phyloP scores from a whole-genome alignment of 148 eudicot genomes.

The Heliamphora exappendiculata region DNA sequence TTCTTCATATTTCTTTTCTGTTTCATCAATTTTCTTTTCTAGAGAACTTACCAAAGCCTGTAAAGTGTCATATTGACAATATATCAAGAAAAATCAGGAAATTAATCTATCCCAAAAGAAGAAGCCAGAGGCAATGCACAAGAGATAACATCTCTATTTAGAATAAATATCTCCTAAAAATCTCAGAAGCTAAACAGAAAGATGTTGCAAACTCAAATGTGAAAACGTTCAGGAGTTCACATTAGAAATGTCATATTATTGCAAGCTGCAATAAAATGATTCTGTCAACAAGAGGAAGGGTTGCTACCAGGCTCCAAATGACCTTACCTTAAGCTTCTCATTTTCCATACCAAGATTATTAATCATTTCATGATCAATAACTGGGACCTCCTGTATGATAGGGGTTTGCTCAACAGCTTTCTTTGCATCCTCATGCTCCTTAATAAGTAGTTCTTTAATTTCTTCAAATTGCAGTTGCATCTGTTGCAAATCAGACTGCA shows the following conservation, averaged over 20 bases:
- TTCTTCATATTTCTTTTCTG: conserved; percentile 54
- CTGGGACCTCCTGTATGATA: conserved; percentile 38
- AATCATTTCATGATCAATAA: conserved; percentile 40
- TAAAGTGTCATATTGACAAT: conserved; percentile 10
- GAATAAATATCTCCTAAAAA: neutral
- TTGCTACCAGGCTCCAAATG: neutral
- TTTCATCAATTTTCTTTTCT: conserved; percentile 65
- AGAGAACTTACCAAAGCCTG: conserved; percentile 61
- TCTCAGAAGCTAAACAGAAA: neutral
- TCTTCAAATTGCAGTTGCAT: conserved; percentile 54
- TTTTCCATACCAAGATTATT: conserved; percentile 54
- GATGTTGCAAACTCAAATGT: neutral
- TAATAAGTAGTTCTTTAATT: conserved; percentile 42
- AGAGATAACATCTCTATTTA: neutral
- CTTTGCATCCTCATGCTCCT: conserved; percentile 48
- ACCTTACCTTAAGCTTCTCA: conserved; percentile 61
- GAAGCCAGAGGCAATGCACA: neutral
- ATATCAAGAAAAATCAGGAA: neutral
- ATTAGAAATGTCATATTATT: neutral
- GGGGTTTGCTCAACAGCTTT: conserved; percentile 35
- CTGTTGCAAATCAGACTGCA: conserved; percentile 62
- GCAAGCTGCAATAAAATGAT: neutral
- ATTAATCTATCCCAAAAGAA: neutral
- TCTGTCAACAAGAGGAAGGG: neutral
- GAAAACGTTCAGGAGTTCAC: neutral